Evolutionary conservation across 192 early-diverging fungal genomes (phyloP).

Genomic region (Backusella tuberculispora): DNA sequence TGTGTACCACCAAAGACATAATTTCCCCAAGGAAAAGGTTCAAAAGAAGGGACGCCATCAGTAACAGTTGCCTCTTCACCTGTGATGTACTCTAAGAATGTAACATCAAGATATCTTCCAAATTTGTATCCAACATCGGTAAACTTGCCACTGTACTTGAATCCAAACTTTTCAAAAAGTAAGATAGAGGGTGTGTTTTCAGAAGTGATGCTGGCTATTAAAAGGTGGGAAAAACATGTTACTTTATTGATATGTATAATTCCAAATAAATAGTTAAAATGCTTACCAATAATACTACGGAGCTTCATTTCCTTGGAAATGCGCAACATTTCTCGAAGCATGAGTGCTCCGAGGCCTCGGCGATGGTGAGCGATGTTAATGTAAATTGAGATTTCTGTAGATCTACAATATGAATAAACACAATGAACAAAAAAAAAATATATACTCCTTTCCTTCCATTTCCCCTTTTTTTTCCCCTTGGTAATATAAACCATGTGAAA

Average conservation of each 20-base stretch:
- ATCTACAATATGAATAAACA: slow-evolving; percentile 28
- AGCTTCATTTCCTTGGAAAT: slow-evolving; percentile 45
- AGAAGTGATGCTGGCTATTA: slow-evolving; percentile 49
- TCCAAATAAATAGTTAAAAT: neutral
- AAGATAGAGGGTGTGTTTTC: slow-evolving; percentile 46
- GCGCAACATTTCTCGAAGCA: slow-evolving; percentile 45
- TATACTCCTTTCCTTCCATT: too few relatives aligned
- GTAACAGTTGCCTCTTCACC: slow-evolving; percentile 4
- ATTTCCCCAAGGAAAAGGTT: slow-evolving; percentile 30
- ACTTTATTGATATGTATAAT: neutral
- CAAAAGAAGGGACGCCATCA: slow-evolving; percentile 17
- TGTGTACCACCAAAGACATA: slow-evolving; percentile 22
- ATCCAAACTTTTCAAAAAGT: slow-evolving; percentile 47
- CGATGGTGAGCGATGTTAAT: slow-evolving; percentile 50
- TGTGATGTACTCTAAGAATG: slow-evolving; percentile 37
- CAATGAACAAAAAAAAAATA: neutral
- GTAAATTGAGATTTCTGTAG: slow-evolving; percentile 58
- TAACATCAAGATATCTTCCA: slow-evolving; percentile 55
- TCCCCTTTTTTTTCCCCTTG: too few relatives aligned
- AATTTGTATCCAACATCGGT: slow-evolving; percentile 60
- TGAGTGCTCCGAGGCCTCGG: slow-evolving; percentile 45
- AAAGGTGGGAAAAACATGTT: neutral
- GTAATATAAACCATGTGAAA: neutral
- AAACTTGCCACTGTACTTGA: slow-evolving; percentile 52
- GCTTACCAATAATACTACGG: slow-evolving; percentile 55